These are phyloP conservation scores for Podospora tetraspora DNA, from an alignment of 495 filamentous ascomycete species.

Conservation along the genomic window DNA sequence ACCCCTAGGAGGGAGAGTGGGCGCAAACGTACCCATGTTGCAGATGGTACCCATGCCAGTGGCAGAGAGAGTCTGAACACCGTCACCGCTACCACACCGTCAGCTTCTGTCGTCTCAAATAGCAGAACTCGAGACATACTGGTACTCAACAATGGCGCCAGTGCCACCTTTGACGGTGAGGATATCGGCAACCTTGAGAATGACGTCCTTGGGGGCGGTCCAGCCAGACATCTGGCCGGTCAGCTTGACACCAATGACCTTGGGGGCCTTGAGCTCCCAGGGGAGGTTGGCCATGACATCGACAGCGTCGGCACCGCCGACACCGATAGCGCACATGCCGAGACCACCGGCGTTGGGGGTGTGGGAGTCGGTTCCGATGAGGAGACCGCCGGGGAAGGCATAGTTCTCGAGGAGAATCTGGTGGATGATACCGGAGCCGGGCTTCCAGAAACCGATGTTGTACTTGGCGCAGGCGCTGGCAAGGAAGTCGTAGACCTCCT, in stretches of 20 bases:
- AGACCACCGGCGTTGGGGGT: conserved; percentile 98
- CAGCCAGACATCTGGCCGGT: conserved; percentile 88
- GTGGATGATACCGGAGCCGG: conserved; percentile 98
- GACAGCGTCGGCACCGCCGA: conserved; percentile 97
- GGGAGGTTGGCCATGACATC: conserved; percentile 98
- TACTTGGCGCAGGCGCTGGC: conserved; percentile 94
- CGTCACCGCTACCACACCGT: conserved; percentile 51
- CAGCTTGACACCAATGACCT: conserved; percentile 92
- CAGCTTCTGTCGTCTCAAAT: not conserved
- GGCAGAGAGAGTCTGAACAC: conserved; percentile 59
- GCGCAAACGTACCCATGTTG: conserved; percentile 56
- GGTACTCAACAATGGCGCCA: conserved; percentile 94
- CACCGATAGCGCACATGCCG: conserved; percentile 92
- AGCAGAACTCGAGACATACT: not conserved
- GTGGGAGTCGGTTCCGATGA: conserved; percentile 98
- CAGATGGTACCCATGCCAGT: conserved; percentile 67
- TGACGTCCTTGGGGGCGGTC: conserved; percentile 95
- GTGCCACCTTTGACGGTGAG: conserved; percentile 98
- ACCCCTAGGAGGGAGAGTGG: not conserved
- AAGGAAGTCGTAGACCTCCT: conserved; percentile 99
- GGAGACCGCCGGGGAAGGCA: conserved; percentile 90
- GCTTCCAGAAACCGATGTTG: conserved; percentile 99
- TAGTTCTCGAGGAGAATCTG: conserved; percentile 99
- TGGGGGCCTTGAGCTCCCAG: conserved; percentile 98
- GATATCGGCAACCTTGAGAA: conserved; percentile 95